Evolutionary conservation across 78 protist genomes (phyloP), one percentile per base, ranked within the genome.

Genomic region (Dictyostelium purpureum): DNA sequence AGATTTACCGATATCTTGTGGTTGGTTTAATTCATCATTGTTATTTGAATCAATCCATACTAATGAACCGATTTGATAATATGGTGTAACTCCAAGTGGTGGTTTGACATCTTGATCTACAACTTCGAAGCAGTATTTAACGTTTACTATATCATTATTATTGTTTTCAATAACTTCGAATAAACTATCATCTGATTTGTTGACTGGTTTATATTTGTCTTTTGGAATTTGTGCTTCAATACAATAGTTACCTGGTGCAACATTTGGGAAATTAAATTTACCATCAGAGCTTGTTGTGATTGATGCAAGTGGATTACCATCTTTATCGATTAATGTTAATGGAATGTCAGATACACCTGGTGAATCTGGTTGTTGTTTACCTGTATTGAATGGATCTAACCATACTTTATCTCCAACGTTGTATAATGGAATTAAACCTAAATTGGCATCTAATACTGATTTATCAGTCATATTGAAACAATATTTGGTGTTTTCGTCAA

Each of bases 201-300:
- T 69, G 10, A 69, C 76, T 28, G 76, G 31, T 21, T 21, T 38
- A 14, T 40, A 69, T 21, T 2, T 6, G 0, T 71, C 81, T 37
- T 37, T 7, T 75, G 81, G 81, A 38, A 38, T 31, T 28, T 19
- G 26, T 28, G 45, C 14, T 35, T 57, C 14, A 24, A 76, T 38
- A 38, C 56, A 56, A 37, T 76, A 76, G 18, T 56, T 33, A 24
- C 82, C 82, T 76, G 82, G 82, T 18, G 47, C n/a, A 14, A 76
- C 10, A 54, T 76, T 33, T 21, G 11, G 24, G 54, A 76, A 76
- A 28, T 52, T 6, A 37, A 57, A 76, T 10, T 6, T 5, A 76
- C 80, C 80, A 12, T 52, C 31, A 7, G 4, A 0, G n/a, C 18
- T 70, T 31, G 82, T 56, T 14, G 51, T 77, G 16, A 37, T 57